These are phyloP conservation scores for Clitoria ternatea DNA, from an alignment of 306 rosid genomes.

Conservation along the genomic window DNA sequence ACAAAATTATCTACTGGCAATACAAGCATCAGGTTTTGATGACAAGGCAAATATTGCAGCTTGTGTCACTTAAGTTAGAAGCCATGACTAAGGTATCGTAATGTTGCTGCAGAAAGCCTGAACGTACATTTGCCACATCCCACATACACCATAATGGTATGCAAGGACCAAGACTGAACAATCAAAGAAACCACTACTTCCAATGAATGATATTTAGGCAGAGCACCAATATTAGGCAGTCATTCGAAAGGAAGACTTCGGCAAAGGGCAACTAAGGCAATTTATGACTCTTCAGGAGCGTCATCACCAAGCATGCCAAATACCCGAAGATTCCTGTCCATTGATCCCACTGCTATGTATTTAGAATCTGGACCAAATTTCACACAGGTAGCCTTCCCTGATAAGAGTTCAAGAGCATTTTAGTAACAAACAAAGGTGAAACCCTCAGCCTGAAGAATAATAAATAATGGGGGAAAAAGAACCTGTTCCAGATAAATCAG, in stretches of 20 bases:
- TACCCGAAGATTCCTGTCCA: constrained; percentile 93
- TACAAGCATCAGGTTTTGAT: constrained; percentile 24
- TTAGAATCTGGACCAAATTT: constrained; percentile 89
- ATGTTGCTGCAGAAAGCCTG: constrained; percentile 41
- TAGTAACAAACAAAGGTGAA: constrained; percentile 10
- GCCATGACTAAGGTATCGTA: constrained; percentile 20
- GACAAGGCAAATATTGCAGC: constrained; percentile 23
- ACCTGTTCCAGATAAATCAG: constrained; percentile 99
- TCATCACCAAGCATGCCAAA: constrained; percentile 72
- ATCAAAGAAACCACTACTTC: constrained; percentile 32
- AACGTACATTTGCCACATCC: constrained; percentile 26
- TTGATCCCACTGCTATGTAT: constrained; percentile 83
- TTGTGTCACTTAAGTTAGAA: constrained; percentile 22
- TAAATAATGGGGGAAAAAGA: neutral
- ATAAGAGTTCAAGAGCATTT: constrained; percentile 2
- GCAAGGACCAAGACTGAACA: constrained; percentile 20
- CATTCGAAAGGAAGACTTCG: neutral
- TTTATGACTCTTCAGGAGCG: constrained; percentile 43
- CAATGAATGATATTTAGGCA: constrained; percentile 24
- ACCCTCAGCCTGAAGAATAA: neutral
- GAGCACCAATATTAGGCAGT: constrained; percentile 28
- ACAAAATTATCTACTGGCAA: constrained; percentile 29
- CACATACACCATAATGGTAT: constrained; percentile 13
- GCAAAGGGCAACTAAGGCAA: neutral
- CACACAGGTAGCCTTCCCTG: constrained; percentile 76